Percentiles rank a stretch among this genome's conserved stretches.
Evolutionary conservation across 306 rosid genomes (phyloP).

Genomic region (Cicer cuneatum): DNA sequence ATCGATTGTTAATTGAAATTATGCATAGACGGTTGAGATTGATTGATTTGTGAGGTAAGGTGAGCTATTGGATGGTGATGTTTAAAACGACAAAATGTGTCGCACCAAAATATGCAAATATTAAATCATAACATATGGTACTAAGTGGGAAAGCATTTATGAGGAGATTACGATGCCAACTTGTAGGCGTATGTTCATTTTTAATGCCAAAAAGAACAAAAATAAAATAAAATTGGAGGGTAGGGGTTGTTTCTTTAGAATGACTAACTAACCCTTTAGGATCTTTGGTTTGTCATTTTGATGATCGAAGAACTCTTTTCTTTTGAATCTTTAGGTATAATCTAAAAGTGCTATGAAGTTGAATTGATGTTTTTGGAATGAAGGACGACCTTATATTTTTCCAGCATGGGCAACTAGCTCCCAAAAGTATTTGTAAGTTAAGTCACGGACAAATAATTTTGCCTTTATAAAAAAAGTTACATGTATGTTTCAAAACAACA

Average conservation of each 20-base stretch:
- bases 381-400: slow-evolving; percentile 7
- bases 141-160: not conserved
- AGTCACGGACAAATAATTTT: not conserved
- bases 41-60: slow-evolving; percentile 19
- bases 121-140: slow-evolving; percentile 30
- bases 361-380: slow-evolving; percentile 40
- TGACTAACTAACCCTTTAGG: not conserved
- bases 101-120: slow-evolving; percentile 15
- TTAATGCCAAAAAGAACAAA: slow-evolving; percentile 12
- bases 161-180: slow-evolving; percentile 47
- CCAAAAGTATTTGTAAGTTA: not conserved
- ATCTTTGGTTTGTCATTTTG: slow-evolving; percentile 12
- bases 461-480: not conserved
- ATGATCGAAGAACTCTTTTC: slow-evolving; percentile 19
- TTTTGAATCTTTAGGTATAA: slow-evolving; percentile 40
- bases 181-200: slow-evolving; percentile 2
- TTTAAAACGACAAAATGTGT: slow-evolving; percentile 38
- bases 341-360: slow-evolving; percentile 36
- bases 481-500: too few species aligned
- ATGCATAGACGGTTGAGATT: slow-evolving; percentile 51
- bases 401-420: slow-evolving; percentile 27
- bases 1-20: not conserved
- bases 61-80: slow-evolving; percentile 38
- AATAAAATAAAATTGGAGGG: too few species aligned
- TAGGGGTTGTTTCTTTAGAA: slow-evolving; percentile 3